Evolutionary conservation across 2,329 filamentous ascomycete genomes (phyloP).

Genomic region (Penicillium sp.): DNA sequence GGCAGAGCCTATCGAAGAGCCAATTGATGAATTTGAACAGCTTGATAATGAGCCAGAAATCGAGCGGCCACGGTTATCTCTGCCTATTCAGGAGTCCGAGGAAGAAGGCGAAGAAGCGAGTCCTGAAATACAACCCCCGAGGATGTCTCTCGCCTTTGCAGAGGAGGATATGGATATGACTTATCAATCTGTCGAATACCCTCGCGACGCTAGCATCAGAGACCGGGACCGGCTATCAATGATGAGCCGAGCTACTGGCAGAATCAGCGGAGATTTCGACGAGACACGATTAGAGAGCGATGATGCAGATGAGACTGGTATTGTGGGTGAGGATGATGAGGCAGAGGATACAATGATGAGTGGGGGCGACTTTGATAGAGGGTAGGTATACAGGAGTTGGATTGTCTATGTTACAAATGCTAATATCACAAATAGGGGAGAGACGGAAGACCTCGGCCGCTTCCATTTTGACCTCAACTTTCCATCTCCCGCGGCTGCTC

Average conservation of each 20-base stretch:
- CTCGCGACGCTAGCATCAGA: slow-evolving; percentile 42
- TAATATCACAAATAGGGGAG: slow-evolving; percentile 37
- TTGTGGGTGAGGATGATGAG: slow-evolving; percentile 38
- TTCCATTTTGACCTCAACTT: slow-evolving; percentile 46
- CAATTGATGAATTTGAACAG: slow-evolving; percentile 45
- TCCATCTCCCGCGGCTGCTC: slow-evolving; percentile 37
- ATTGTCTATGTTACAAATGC: slow-evolving; percentile 19
- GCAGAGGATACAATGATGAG: slow-evolving; percentile 40
- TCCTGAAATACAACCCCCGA: slow-evolving; percentile 39
- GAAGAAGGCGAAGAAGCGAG: slow-evolving; percentile 47
- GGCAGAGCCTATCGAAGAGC: slow-evolving; percentile 18
- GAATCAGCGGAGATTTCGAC: slow-evolving; percentile 54
- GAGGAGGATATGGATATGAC: slow-evolving; percentile 49
- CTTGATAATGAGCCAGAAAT: slow-evolving; percentile 50
- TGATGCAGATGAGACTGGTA: slow-evolving; percentile 39
- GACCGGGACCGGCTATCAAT: slow-evolving; percentile 42
- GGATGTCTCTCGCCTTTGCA: slow-evolving; percentile 45
- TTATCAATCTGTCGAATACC: slow-evolving; percentile 44
- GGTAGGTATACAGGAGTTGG: slow-evolving; percentile 28
- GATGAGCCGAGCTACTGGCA: slow-evolving; percentile 44
- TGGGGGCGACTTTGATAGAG: slow-evolving; percentile 41
- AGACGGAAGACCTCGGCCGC: slow-evolving; percentile 45
- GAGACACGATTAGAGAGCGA: slow-evolving; percentile 50
- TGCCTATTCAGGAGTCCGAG: slow-evolving; percentile 49
- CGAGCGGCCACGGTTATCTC: slow-evolving; percentile 42